Evolutionary conservation across 306 rosid genomes (phyloP).

Genomic region (Potentilla sterilis): DNA sequence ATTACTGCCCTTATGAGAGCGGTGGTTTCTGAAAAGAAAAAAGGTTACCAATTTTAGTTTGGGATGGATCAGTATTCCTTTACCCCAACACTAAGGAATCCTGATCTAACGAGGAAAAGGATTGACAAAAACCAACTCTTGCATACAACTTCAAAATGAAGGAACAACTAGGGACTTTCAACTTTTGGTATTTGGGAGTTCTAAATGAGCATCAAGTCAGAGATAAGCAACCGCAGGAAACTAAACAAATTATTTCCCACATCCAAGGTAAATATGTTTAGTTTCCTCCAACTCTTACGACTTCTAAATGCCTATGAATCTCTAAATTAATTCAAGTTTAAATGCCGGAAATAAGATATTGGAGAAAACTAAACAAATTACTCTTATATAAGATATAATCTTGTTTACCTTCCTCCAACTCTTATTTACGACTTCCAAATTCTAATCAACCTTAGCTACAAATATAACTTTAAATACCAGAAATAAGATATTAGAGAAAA

Average conservation of each 20-base stretch:
- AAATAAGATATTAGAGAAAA: slow-evolving; percentile 6
- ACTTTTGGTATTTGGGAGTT: neutral
- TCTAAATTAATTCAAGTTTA: neutral
- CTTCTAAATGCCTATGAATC: neutral
- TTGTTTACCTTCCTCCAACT: neutral
- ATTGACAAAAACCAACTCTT: neutral
- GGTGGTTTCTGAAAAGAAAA: no score
- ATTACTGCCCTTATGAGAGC: no score
- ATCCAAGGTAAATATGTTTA: neutral
- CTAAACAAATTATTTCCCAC: neutral
- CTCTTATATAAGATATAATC: neutral
- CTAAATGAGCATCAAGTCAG: neutral
- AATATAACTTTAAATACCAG: neutral
- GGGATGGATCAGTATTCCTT: no score
- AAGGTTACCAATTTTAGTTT: no score
- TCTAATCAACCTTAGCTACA: neutral
- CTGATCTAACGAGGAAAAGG: no score
- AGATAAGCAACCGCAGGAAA: neutral
- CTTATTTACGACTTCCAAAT: neutral
- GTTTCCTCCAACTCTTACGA: neutral
- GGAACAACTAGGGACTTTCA: neutral
- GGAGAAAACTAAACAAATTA: neutral
- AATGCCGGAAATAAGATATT: neutral
- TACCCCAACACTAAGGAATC: no score
- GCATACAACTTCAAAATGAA: neutral